A percentile compares a stretch with the other conserved stretches of the same genome.
Conservation (phyloP, 129 eudicot genomes). For the Rutidosis leptorrhynchoides region DNA sequence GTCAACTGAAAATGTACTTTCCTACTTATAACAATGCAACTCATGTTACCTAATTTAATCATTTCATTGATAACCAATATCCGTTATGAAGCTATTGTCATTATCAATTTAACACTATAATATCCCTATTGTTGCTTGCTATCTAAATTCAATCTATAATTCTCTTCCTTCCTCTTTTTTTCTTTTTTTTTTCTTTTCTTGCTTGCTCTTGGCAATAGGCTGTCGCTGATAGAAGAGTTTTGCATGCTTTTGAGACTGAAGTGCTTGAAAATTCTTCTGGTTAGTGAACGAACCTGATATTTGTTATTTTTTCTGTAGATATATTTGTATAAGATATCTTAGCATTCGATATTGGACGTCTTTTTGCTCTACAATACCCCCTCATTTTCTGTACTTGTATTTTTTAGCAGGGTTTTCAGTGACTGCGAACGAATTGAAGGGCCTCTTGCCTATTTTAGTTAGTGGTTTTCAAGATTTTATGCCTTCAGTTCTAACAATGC, state of each 20-base stretch:
- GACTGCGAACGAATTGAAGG: slow-evolving; percentile 47
- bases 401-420: slow-evolving; percentile 42
- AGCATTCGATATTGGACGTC: background rate
- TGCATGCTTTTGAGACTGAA: slow-evolving; percentile 78
- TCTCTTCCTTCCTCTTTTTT: background rate
- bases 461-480: slow-evolving; percentile 68
- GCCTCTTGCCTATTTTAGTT: slow-evolving; percentile 67
- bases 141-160: background rate
- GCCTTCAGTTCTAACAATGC: slow-evolving; percentile 40
- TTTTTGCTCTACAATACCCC: background rate
- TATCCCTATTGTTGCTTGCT: background rate
- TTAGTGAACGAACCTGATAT: slow-evolving; percentile 31
- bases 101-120: background rate
- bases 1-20: slow-evolving; percentile 46
- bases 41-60: background rate
- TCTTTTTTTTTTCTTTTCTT: no score
- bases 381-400: background rate
- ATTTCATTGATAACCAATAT: slow-evolving; percentile 2
- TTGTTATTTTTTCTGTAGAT: background rate
- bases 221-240: slow-evolving; percentile 29
- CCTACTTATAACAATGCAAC: slow-evolving; percentile 2
- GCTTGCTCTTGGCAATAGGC: slow-evolving; percentile 29
- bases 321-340: background rate
- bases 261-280: slow-evolving; percentile 50
- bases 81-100: slow-evolving; percentile 4